phyloP scores from a whole-genome alignment of 192 early-diverging fungal species.

The Entomortierella lignicola region DNA sequence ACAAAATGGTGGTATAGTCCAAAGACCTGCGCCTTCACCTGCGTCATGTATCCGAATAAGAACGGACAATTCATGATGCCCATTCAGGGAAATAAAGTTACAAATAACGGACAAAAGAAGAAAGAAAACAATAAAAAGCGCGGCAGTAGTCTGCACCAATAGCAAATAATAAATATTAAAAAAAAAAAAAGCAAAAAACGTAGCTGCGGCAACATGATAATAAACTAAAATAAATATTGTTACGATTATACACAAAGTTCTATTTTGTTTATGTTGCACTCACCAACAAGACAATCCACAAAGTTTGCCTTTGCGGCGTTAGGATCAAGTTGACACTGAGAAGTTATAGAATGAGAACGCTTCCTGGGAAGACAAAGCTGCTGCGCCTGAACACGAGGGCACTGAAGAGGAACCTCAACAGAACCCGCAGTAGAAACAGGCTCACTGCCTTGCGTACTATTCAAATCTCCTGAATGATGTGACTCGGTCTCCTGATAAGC shows the following conservation, averaged over 20 bases:
- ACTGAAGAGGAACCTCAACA: constrained; percentile 6
- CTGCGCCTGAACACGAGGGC: constrained; percentile 36
- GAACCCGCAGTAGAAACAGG: neutral
- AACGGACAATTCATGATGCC: no score
- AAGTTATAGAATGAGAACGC: constrained; percentile 3
- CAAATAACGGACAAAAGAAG: neutral
- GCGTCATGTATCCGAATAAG: neutral
- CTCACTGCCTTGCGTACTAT: neutral
- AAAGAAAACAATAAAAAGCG: constrained; percentile 20
- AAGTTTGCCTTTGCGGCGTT: constrained; percentile 40
- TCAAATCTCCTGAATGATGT: no score
- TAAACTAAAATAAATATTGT: neutral
- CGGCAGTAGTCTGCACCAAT: constrained; percentile 1
- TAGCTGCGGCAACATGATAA: constrained; percentile 10
- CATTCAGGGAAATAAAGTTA: no score
- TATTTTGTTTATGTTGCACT: constrained; percentile 12
- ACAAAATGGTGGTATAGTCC: no score
- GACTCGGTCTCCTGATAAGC: neutral
- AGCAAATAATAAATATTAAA: neutral
- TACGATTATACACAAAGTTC: neutral
- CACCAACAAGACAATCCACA: constrained; percentile 52
- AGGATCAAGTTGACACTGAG: constrained; percentile 22
- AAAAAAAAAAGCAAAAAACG: neutral
- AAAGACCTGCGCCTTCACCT: neutral
- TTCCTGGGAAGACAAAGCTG: constrained; percentile 35